These are phyloP conservation scores for Penicillium paxilli DNA, from an alignment of 495 filamentous ascomycete genomes.

Conservation along the genomic window DNA sequence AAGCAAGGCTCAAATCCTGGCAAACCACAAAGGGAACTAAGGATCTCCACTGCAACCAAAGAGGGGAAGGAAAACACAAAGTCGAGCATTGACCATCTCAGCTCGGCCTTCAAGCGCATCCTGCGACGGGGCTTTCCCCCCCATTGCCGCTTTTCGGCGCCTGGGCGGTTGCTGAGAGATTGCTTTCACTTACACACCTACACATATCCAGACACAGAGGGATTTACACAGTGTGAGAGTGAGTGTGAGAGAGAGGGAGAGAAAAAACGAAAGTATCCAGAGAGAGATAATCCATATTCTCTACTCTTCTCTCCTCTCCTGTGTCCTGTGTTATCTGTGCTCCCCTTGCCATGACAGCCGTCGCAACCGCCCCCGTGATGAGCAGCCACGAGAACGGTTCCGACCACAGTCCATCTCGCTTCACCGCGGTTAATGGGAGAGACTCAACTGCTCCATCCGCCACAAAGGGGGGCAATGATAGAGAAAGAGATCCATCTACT, in stretches of 20 bases:
- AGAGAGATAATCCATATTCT: neutral
- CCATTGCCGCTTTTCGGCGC: constrained; percentile 1
- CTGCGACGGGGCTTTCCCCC: neutral
- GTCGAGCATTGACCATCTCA: neutral
- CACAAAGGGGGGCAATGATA: constrained; percentile 3
- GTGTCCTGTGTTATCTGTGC: neutral
- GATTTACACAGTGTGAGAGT: too few relatives aligned
- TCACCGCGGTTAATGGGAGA: constrained; percentile 56
- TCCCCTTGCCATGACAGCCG: constrained; percentile 40
- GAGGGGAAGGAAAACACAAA: neutral
- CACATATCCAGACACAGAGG: neutral
- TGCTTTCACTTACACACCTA: neutral
- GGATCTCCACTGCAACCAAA: neutral
- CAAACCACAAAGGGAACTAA: neutral
- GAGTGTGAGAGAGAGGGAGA: too few relatives aligned
- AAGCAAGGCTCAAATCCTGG: too few relatives aligned
- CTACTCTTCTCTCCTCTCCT: neutral
- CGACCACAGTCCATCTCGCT: constrained; percentile 50
- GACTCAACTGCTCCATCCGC: constrained; percentile 17
- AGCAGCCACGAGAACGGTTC: constrained; percentile 41
- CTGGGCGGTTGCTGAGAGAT: neutral
- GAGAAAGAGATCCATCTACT: neutral
- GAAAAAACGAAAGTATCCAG: too few relatives aligned
- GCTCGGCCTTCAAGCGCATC: constrained; percentile 16
- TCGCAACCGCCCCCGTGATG: constrained; percentile 39